phyloP scores from a whole-genome alignment of 495 filamentous ascomycete genomes.

The Aspergillus sparsus region DNA sequence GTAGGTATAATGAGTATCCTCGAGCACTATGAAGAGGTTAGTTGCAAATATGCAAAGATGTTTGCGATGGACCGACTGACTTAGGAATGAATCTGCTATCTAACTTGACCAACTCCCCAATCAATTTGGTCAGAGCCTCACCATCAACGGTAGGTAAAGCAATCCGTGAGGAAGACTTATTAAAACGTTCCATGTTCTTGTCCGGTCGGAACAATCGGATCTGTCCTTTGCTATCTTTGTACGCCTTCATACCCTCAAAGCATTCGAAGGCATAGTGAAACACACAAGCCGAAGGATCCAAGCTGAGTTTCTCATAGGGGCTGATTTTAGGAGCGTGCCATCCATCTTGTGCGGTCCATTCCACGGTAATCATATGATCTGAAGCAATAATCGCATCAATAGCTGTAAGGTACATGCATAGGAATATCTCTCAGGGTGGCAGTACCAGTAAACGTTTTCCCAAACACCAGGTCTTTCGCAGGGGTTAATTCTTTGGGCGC shows the following conservation, averaged over 20 bases:
- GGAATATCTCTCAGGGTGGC: slow-evolving; percentile 1
- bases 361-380: slow-evolving; percentile 97
- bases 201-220: slow-evolving; percentile 91
- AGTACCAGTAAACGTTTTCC: slow-evolving; percentile 80
- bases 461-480: slow-evolving; percentile 81
- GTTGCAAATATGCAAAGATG: not conserved
- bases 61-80: slow-evolving; percentile 35
- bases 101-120: slow-evolving; percentile 73
- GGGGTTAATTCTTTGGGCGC: slow-evolving; percentile 73
- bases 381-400: slow-evolving; percentile 24
- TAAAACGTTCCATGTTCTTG: slow-evolving; percentile 93
- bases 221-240: slow-evolving; percentile 72
- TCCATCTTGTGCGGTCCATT: slow-evolving; percentile 82
- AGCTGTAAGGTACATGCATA: not conserved
- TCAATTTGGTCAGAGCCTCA: slow-evolving; percentile 71
- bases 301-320: slow-evolving; percentile 94
- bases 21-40: slow-evolving; percentile 46
- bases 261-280: slow-evolving; percentile 98
- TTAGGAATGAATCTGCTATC: slow-evolving; percentile 87
- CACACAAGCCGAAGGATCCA: slow-evolving; percentile 95
- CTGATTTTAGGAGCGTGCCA: slow-evolving; percentile 81
- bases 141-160: slow-evolving; percentile 82
- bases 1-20: slow-evolving; percentile 92
- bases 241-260: slow-evolving; percentile 99
- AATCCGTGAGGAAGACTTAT: slow-evolving; percentile 85